Conservation (phyloP, 495 filamentous ascomycete species). For the Barbatosphaeria neglecta region DNA sequence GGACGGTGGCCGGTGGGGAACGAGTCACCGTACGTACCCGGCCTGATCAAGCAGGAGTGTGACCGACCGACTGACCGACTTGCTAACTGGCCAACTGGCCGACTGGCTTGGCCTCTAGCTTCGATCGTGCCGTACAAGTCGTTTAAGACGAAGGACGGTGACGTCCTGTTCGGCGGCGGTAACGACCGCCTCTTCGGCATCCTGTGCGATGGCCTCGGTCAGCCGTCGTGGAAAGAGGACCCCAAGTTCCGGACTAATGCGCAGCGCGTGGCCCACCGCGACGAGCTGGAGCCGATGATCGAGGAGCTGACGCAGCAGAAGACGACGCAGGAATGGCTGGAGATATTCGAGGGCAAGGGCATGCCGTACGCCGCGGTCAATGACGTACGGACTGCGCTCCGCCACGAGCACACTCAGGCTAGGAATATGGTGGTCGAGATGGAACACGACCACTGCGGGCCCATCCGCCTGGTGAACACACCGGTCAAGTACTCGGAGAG, state of each 20-base stretch:
- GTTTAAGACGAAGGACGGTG: slow-evolving; percentile 87
- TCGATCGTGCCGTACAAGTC: slow-evolving; percentile 92
- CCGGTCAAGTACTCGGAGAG: slow-evolving; percentile 89
- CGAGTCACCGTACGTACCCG: slow-evolving; percentile 68
- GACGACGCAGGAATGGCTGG: slow-evolving; percentile 83
- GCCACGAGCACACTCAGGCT: slow-evolving; percentile 76
- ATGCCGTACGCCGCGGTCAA: slow-evolving; percentile 95
- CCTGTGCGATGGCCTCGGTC: slow-evolving; percentile 65
- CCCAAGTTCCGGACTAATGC: slow-evolving; percentile 67
- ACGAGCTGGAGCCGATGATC: slow-evolving; percentile 63
- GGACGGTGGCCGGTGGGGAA: slow-evolving; percentile 86
- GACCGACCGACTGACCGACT: slow-evolving; percentile 9
- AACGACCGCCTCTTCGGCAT: slow-evolving; percentile 88
- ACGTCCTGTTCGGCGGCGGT: slow-evolving; percentile 84
- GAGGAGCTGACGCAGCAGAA: slow-evolving; percentile 60
- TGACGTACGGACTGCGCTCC: slow-evolving; percentile 72
- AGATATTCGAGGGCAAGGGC: slow-evolving; percentile 75
- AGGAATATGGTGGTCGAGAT: slow-evolving; percentile 81
- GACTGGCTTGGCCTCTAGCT: slow-evolving; percentile 44
- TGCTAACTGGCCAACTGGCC: too few species aligned
- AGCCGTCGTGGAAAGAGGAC: slow-evolving; percentile 70
- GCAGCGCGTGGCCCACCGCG: slow-evolving; percentile 67
- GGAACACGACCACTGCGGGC: slow-evolving; percentile 70
- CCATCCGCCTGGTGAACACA: slow-evolving; percentile 85
- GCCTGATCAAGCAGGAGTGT: background rate